Evolutionary conservation across 805 yeast species (phyloP), one percentile per base, ranked within the genome.

Genomic region (Ogataea paradorogensis): DNA sequence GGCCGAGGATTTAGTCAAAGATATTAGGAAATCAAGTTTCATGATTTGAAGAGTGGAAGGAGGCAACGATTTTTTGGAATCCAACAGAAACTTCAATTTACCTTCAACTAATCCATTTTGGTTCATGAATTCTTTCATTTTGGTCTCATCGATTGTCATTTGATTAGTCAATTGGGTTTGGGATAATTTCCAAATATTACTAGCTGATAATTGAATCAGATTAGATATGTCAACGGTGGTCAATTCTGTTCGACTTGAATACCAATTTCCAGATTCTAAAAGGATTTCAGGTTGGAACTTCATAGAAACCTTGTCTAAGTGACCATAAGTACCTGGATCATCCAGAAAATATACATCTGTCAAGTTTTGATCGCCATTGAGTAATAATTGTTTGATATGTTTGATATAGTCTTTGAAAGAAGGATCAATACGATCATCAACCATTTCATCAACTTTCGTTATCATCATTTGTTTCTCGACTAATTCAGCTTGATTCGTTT

Each of bases 291-390:
- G 37, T 22, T 14, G 25, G 15, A 26, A 30, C 9, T 16, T 21
- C 28, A 15, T 15, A 28, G 9, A 9, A 4, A 15, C 24, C 9
- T 14, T 2, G 8, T 18, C 6, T 6, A 7, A 5, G 8, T 30
- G 22, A 4, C 48, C 48, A 13, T 18, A 16, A 13, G 34, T 25
- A 1, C 53, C 54, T 3, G 27, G 27, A 2, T 14, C 23, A 8
- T 33, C 39, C 5, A 53, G 42, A 18, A 41, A 38, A 32, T 47
- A 46, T 14, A 46, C 45, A 27, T 51, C 57, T 8, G 30, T 8
- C 5, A 49, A 29, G 27, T 39, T 39, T 21, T 46, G 42, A 11
- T 42, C 34, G 9, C 43, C 34, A 9, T 33, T 33, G 26, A 38
- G 22, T 11, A 53, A 27, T 9, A 34, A 31, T 13, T 38, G 33